A percentile compares a stretch with the other conserved stretches of the same genome.
These are phyloP conservation scores for Elsinoe perseae DNA, from an alignment of 2,329 filamentous ascomycete species.

Conservation along the genomic window DNA sequence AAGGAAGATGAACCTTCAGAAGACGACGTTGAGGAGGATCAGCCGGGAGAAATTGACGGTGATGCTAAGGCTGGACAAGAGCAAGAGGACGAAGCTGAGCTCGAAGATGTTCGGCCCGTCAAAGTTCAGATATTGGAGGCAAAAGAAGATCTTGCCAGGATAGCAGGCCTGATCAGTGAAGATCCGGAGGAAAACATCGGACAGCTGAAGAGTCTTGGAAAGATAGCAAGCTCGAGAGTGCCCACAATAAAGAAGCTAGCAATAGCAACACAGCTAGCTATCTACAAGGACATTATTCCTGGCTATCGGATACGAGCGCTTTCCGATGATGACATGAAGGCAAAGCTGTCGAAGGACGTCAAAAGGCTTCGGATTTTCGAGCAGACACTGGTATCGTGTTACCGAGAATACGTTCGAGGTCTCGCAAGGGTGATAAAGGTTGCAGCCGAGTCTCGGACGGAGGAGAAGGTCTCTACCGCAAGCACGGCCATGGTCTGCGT, in stretches of 20 bases:
- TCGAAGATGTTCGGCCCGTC: slow-evolving; percentile 56
- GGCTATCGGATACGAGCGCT: slow-evolving; percentile 88
- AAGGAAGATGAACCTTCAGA: slow-evolving; percentile 44
- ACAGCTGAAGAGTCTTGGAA: slow-evolving; percentile 67
- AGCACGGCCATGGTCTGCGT: slow-evolving; percentile 78
- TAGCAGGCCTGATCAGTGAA: slow-evolving; percentile 76
- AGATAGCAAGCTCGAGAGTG: slow-evolving; percentile 63
- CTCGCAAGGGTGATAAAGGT: slow-evolving; percentile 59
- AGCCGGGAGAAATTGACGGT: slow-evolving; percentile 50
- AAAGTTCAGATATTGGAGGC: slow-evolving; percentile 75
- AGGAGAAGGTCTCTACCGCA: slow-evolving; percentile 43
- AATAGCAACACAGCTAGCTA: slow-evolving; percentile 74
- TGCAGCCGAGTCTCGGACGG: slow-evolving; percentile 17
- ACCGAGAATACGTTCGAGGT: slow-evolving; percentile 75
- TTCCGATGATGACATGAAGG: slow-evolving; percentile 62
- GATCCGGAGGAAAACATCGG: slow-evolving; percentile 84
- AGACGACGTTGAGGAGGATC: slow-evolving; percentile 34
- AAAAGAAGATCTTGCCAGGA: slow-evolving; percentile 84
- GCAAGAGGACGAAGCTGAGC: slow-evolving; percentile 47
- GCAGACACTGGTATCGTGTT: slow-evolving; percentile 75
- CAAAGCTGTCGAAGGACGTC: slow-evolving; percentile 88
- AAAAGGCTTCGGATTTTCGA: slow-evolving; percentile 75
- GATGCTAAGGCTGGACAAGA: slow-evolving; percentile 41
- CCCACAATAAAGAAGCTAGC: slow-evolving; percentile 75
- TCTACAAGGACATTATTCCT: slow-evolving; percentile 94